phyloP scores from a whole-genome alignment of 441 rosid species.

The Populus tomentosa region DNA sequence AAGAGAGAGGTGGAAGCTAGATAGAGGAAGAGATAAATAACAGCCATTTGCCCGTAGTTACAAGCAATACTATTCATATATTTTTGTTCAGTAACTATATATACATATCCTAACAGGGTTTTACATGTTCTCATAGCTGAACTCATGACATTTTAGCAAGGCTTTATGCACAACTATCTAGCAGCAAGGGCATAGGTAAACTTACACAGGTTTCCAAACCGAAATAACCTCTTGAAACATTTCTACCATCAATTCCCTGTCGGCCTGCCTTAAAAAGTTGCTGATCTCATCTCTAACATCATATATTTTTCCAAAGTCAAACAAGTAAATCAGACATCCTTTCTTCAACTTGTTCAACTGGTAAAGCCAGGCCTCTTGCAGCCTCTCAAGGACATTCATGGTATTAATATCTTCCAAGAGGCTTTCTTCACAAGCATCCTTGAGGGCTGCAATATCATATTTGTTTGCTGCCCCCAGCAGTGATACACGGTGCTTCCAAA shows the following conservation, averaged over 20 bases:
- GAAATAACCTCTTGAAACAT: slow-evolving; percentile 87
- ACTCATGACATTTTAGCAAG: background rate
- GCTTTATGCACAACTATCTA: background rate
- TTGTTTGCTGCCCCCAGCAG: too few relatives aligned
- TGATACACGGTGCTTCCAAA: too few relatives aligned
- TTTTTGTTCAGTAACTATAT: background rate
- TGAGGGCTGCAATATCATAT: slow-evolving; percentile 62
- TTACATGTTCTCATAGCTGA: background rate
- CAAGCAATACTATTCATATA: background rate
- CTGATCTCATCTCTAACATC: slow-evolving; percentile 75
- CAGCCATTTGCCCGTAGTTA: background rate
- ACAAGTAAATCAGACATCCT: slow-evolving; percentile 78
- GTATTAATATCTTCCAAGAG: slow-evolving; percentile 83
- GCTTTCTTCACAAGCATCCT: slow-evolving; percentile 84
- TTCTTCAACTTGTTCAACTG: slow-evolving; percentile 76
- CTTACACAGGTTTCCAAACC: slow-evolving; percentile 68
- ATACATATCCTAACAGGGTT: background rate
- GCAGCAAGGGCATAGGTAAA: background rate
- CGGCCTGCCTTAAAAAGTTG: slow-evolving; percentile 72
- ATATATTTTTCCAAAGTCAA: slow-evolving; percentile 84
- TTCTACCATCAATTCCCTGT: slow-evolving; percentile 72
- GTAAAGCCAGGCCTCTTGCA: slow-evolving; percentile 93
- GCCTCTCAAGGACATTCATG: slow-evolving; percentile 73
- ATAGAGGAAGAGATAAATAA: too few relatives aligned
- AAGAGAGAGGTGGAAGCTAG: too few relatives aligned